Percentiles rank a stretch among this genome's conserved stretches.
These are phyloP conservation scores for Backusella liffmaniae DNA, from an alignment of 192 early-diverging fungal species.

Conservation along the genomic window DNA sequence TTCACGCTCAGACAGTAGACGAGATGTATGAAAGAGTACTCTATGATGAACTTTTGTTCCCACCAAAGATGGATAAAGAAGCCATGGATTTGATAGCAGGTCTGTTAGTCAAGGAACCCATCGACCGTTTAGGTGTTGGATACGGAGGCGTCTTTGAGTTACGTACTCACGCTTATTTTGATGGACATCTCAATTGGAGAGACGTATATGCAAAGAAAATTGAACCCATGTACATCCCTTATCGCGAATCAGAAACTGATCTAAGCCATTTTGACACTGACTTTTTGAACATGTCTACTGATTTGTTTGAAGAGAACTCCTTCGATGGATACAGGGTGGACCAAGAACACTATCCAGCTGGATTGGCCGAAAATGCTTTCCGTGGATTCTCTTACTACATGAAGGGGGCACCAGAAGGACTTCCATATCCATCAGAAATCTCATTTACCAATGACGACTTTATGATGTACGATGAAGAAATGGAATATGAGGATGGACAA, in stretches of 20 bases:
- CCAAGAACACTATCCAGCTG: not conserved
- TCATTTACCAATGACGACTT: not conserved
- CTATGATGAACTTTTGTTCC: constrained; percentile 53
- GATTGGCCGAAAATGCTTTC: not conserved
- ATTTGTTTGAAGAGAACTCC: not conserved
- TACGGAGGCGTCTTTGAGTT: constrained; percentile 59
- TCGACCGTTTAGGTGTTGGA: constrained; percentile 63
- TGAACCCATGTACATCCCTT: constrained; percentile 67
- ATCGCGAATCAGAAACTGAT: constrained; percentile 51
- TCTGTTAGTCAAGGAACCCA: constrained; percentile 56
- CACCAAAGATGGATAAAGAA: constrained; percentile 40
- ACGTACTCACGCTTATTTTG: constrained; percentile 75
- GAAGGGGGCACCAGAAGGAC: too few relatives aligned
- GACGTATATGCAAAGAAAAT: constrained; percentile 58
- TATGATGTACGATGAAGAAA: not conserved
- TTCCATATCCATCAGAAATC: constrained; percentile 2
- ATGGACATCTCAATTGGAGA: constrained; percentile 65
- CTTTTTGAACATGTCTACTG: constrained; percentile 47
- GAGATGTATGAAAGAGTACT: constrained; percentile 60
- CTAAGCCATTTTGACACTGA: constrained; percentile 56
- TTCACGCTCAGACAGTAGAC: constrained; percentile 56
- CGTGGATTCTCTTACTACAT: not conserved
- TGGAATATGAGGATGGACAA: not conserved
- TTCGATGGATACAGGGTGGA: not conserved
- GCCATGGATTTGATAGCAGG: constrained; percentile 47